Base-by-base conservation (phyloP, 1,284 basidiomycete genomes). In the Kwoniella shivajii region DNA sequence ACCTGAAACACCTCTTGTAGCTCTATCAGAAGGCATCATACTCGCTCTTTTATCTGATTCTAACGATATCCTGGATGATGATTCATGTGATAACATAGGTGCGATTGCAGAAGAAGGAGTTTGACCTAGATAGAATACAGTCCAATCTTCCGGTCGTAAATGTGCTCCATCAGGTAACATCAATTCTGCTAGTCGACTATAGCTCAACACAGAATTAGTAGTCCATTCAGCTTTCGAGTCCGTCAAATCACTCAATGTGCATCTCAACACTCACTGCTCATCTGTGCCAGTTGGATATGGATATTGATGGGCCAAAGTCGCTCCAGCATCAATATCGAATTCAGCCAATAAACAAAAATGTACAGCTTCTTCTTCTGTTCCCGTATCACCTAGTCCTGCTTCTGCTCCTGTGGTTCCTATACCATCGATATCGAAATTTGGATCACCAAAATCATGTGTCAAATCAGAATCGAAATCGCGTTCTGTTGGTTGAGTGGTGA, bases 101-200 rank as follows among this genome's bases (percentile, higher is more conserved):
- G 86, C 85, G 64, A 94, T 89, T 10, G 86, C 88, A 70, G 92
- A 91, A 76, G 88, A 89, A 0, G 86, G 82, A 0, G 89, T 91
- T 78, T 96, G 93, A 72, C 96, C 96, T 48, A 98, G 84, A 75
- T 96, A 97, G 82, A 99, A 98, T 54, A 97, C 86, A 4, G 95
- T 99, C 95, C 94, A 99, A 76, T 99, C 95, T 75, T 96, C 92
- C 16, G 88, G 80, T 61, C 95, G 88, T 48, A 89, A 85, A 76
- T 99, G 96, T 13, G 93, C 93, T 13, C 96, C 96, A 75, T 99
- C 95, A 1, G 95, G 95, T 16, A 99, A 83, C 95, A 99, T 99
- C 61, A 96, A 85, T 79, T 97, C 95, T 1, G 95, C 96, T 3
- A 99, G 83, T 24, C 92, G 84, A 63, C 93, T 96, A 49, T 29